Base-by-base conservation (phyloP, 2,329 filamentous ascomycete species). In the Aquanectria penicillioides region DNA sequence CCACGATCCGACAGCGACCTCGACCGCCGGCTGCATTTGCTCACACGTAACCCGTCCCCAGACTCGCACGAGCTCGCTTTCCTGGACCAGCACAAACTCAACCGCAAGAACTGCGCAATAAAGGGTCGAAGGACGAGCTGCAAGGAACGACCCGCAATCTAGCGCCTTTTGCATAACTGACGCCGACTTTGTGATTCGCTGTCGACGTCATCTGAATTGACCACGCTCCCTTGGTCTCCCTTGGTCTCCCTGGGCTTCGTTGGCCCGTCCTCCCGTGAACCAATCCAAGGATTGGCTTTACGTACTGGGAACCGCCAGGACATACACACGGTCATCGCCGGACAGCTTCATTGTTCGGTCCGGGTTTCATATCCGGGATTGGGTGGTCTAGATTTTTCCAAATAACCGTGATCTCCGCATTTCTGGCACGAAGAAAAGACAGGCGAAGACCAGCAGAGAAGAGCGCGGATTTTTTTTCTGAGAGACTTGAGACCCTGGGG, bases 261-360 rank as follows among this genome's bases (percentile, higher is more conserved):
- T 44, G 48, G 55, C 40, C 61, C 65, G 63, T 44, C 25, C 41
- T 18, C 60, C 56, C 61, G 43, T 54, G 62, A 53, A 61, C 68
- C 68, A 70, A 70, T 70, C 68, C 67, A 62, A 62, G 58, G 46
- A 52, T 63, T 70, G 49, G 43, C 48, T 69, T 70, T 70, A 70
- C 68, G 68, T 68, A 70, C 61, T 59, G 55, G 62, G 66, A 70
- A 61, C 58, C 65, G 41, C 37, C 33, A 56, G 63, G 56, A 62
- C 52, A 43, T 31, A 52, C 49, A 65, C 65, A 56, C 68, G 66
- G 65, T 60, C 59, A 64, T 67, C 63, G 59, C 64, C 61, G 67
- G 54, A 57, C 54, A 62, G 60, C 56, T 58, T 58, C 62, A 54
- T 57, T 46, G 25, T 41, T 64, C 44, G 41, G 46, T 37, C 43